Base-by-base conservation (phyloP, 371 early-diverging fungal genomes). In the Zychaea mexicana region DNA sequence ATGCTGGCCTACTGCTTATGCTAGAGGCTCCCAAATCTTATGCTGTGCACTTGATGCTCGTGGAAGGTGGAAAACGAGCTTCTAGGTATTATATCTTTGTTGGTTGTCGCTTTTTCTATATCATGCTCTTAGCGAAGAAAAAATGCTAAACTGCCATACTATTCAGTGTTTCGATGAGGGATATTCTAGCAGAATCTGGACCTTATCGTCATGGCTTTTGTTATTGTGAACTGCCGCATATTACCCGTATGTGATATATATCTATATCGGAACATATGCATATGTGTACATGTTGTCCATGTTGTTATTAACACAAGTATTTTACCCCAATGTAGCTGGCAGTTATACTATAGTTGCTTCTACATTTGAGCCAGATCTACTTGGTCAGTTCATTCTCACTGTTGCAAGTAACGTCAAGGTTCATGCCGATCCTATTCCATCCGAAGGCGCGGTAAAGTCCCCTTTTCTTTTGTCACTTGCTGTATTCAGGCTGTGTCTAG, bases 291-390 rank as follows among this genome's bases (percentile, higher is more conserved):
- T 33, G 10, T 19, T 26, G 26, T 46, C 33, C 19, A 42, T 22
- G 17, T 17, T 47, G 19, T 65, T 61, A 55, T 32, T 59, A n/a
- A n/a, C n/a, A n/a, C n/a, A n/a, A n/a, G n/a, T n/a, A n/a, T n/a
- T n/a, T n/a, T n/a, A n/a, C n/a, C n/a, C n/a, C n/a, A n/a, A n/a
- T 56, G 8, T 64, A 90, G 90, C 86, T 28, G 88, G 89, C 8
- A 83, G 82, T 58, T 93, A 93, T 75, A 92, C 92, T 8, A 75
- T 93, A 0, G 84, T 93, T 3, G 90, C 83, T 0, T 93, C 94
- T 42, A 91, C 94, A 0, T 92, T 84, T 74, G 90, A 93, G 55
- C 82, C 92, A 2, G 86, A 85, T n/a, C 73, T 88, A 53, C 64
- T 85, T 45, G 92, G 91, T 32, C 80, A 85, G 32, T 93, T 88